Conservation (phyloP, 164 flowering plant genomes). For the Chimonanthus praecox region DNA sequence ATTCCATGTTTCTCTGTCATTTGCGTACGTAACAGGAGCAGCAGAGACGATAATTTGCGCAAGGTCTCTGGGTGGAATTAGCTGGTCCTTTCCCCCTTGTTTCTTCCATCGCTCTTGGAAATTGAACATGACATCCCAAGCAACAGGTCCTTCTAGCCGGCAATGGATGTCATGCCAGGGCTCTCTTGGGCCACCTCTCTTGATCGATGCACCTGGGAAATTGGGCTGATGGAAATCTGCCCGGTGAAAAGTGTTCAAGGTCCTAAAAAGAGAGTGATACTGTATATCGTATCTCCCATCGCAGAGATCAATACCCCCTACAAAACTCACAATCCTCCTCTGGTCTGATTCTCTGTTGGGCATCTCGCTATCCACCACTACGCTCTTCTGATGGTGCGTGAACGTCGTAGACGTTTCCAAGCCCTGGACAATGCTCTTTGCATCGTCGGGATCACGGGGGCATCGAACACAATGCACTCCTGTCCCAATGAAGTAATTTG, state of each 20-base stretch:
- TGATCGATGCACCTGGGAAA: constrained; percentile 40
- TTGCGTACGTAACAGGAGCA: constrained; percentile 41
- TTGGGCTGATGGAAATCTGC: constrained; percentile 79
- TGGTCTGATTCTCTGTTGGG: constrained; percentile 26
- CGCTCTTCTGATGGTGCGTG: constrained; percentile 76
- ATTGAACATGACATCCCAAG: constrained; percentile 76
- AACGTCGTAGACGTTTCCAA: constrained; percentile 64
- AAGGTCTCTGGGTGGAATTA: constrained; percentile 36
- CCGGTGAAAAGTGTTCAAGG: constrained; percentile 50
- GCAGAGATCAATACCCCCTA: constrained; percentile 79
- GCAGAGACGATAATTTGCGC: constrained; percentile 46
- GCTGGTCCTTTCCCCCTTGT: constrained; percentile 52
- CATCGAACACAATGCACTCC: constrained; percentile 63
- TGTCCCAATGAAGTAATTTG: constrained; percentile 36
- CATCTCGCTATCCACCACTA: constrained; percentile 54
- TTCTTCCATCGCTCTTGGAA: constrained; percentile 82
- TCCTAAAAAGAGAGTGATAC: constrained; percentile 55
- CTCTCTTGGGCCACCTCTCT: constrained; percentile 76
- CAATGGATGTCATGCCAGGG: constrained; percentile 86
- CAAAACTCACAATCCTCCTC: constrained; percentile 64
- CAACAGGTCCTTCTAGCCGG: constrained; percentile 61
- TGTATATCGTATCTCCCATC: constrained; percentile 76
- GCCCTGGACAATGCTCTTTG: constrained; percentile 49
- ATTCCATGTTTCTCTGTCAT: constrained; percentile 67
- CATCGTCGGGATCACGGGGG: constrained; percentile 72